Evolutionary conservation across 495 filamentous ascomycete genomes (phyloP), one percentile per base, ranked within the genome.

Genomic region (Penicillium psychrofluorescens): DNA sequence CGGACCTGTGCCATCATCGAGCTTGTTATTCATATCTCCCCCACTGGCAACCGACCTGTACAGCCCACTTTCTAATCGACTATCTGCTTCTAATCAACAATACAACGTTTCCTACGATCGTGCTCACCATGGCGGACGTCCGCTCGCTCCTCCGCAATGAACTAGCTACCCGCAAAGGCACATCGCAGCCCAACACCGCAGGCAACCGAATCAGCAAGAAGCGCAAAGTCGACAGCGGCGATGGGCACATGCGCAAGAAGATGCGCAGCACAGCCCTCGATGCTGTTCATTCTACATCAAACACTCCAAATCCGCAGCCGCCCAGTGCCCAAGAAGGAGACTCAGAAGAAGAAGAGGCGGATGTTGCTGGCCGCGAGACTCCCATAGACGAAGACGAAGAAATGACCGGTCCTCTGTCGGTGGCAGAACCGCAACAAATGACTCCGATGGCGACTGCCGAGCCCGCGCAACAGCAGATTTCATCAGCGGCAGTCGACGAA

Each of bases 61-160:
- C 36, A 22, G 22, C 32, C 32, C 10, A 34, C n/a, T 34, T 34
- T 9, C 32, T 12, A 4, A 22, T 40, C n/a, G 7, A 12, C 15
- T 2, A 40, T 10, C 13, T 31, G 13, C 16, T 5, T 30, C 27
- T 27, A 7, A n/a, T 4, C 33, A 29, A 41, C 34, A 34, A 3
- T 12, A 34, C 32, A 11, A 3, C 32, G 3, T 11, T 16, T 13
- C 15, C 14, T 30, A 35, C 34, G 15, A 22, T 43, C 29, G 7
- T 29, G 38, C 16, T 12, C 37, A 51, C 49, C 41, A 95, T 95
- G 89, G 79, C 88, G 48, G 88, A 95, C 58, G 84, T 90, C 11
- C 84, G 89, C 36, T 79, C 87, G 13, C 74, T 95, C 12, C 78
- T 95, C 36, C 83, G 88, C 51, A 85, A 79, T 59, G 86, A 95